These are phyloP conservation scores for Angomonas deanei DNA, from an alignment of 208 protist species.

Conservation along the genomic window DNA sequence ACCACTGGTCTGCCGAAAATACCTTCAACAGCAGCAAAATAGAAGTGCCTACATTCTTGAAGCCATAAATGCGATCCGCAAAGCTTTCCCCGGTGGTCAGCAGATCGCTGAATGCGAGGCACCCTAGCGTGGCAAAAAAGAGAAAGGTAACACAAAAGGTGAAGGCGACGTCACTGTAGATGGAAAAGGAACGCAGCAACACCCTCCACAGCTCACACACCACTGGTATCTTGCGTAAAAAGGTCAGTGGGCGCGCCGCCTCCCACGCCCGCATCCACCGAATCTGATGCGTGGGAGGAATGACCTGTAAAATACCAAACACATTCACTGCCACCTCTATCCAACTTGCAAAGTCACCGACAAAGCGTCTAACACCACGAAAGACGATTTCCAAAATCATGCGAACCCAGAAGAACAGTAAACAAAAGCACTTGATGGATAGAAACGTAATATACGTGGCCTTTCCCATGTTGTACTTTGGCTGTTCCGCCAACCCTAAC, in stretches of 20 bases:
- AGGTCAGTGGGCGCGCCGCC: conserved; percentile 38
- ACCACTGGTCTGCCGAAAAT: conserved; percentile 40
- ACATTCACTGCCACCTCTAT: conserved; percentile 44
- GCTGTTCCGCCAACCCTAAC: conserved; percentile 27
- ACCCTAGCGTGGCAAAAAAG: conserved; percentile 28
- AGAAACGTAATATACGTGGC: conserved; percentile 19
- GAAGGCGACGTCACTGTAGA: conserved; percentile 24
- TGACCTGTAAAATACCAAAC: conserved; percentile 37
- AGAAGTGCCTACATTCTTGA: conserved; percentile 16
- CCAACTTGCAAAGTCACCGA: conserved; percentile 43
- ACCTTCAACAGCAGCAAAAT: conserved; percentile 35
- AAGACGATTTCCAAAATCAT: conserved; percentile 43
- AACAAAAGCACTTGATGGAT: conserved; percentile 19
- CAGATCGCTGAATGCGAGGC: conserved; percentile 16
- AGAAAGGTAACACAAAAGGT: conserved; percentile 20
- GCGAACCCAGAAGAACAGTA: conserved; percentile 46
- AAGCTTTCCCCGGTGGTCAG: neutral
- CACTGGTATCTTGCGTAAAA: conserved; percentile 18
- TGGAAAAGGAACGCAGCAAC: conserved; percentile 17
- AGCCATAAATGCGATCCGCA: neutral
- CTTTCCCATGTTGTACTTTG: conserved; percentile 23
- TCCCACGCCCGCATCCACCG: conserved; percentile 41
- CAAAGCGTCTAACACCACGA: conserved; percentile 28
- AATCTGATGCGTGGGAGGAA: conserved; percentile 27
- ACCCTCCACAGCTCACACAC: conserved; percentile 19